Evolutionary conservation across 2,329 filamentous ascomycete genomes (phyloP).

Genomic region (Sordariomycetes sp.): DNA sequence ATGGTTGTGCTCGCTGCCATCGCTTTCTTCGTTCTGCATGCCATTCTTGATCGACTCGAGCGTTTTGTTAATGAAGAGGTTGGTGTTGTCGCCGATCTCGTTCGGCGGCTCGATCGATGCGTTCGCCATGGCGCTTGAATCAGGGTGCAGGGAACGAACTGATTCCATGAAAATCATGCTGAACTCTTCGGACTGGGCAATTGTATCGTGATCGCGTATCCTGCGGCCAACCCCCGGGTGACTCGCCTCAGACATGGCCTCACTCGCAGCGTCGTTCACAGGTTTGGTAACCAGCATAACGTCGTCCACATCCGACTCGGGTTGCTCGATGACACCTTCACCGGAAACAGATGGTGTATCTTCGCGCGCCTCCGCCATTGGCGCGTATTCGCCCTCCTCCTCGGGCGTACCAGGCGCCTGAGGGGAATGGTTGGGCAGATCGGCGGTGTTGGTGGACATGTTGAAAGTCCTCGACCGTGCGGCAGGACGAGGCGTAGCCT

Average conservation of each 20-base stretch:
- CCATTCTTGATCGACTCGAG: slow-evolving; percentile 34
- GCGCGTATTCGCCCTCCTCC: background rate
- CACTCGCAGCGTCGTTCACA: background rate
- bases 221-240: background rate
- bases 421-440: background rate
- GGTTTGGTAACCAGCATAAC: background rate
- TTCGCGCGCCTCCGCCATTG: background rate
- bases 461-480: slow-evolving; percentile 6
- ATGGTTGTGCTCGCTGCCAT: background rate
- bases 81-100: slow-evolving; percentile 45
- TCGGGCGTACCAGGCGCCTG: background rate
- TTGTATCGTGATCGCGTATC: slow-evolving; percentile 23
- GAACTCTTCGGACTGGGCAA: slow-evolving; percentile 42
- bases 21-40: slow-evolving; percentile 14
- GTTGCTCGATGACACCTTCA: background rate
- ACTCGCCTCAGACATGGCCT: background rate
- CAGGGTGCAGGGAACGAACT: slow-evolving; percentile 35
- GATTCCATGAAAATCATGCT: slow-evolving; percentile 50
- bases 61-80: slow-evolving; percentile 43
- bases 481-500: slow-evolving; percentile 21
- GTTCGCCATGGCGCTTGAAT: slow-evolving; percentile 15
- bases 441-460: background rate
- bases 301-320: background rate
- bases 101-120: slow-evolving; percentile 20
- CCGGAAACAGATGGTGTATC: background rate